These are phyloP conservation scores for Psophocarpus tetragonolobus DNA, from an alignment of 306 rosid species.

Conservation along the genomic window DNA sequence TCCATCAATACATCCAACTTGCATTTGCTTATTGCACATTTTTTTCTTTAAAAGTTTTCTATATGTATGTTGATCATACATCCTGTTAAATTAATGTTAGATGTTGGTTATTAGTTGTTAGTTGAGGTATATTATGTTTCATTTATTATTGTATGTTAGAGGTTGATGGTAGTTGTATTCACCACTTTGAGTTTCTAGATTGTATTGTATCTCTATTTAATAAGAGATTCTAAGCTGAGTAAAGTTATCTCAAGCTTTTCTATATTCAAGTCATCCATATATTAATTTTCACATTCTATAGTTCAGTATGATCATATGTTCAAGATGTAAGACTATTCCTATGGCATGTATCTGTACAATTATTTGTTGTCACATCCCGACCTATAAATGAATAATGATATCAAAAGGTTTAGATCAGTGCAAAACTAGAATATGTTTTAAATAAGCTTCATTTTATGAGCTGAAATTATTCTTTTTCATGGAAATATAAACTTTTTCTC, in stretches of 20 bases:
- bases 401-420: slow-evolving; percentile 19
- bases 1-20: background rate
- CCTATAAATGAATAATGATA: background rate
- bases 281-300: slow-evolving; percentile 16
- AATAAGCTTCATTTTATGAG: slow-evolving; percentile 25
- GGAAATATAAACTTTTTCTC: background rate
- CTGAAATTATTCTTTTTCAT: slow-evolving; percentile 21
- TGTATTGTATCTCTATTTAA: no score
- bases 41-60: slow-evolving; percentile 19
- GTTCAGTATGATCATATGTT: background rate
- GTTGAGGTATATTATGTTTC: no score
- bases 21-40: slow-evolving; percentile 3
- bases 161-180: no score
- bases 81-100: no score
- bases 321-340: slow-evolving; percentile 5
- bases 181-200: no score
- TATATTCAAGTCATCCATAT: no score
- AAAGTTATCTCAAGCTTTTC: no score
- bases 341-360: background rate
- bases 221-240: no score
- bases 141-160: no score
- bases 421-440: background rate
- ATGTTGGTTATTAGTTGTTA: no score
- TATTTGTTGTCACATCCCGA: background rate
- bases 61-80: background rate